phyloP scores from a whole-genome alignment of 768 basidiomycete genomes.

The Phanerochaete sordida region DNA sequence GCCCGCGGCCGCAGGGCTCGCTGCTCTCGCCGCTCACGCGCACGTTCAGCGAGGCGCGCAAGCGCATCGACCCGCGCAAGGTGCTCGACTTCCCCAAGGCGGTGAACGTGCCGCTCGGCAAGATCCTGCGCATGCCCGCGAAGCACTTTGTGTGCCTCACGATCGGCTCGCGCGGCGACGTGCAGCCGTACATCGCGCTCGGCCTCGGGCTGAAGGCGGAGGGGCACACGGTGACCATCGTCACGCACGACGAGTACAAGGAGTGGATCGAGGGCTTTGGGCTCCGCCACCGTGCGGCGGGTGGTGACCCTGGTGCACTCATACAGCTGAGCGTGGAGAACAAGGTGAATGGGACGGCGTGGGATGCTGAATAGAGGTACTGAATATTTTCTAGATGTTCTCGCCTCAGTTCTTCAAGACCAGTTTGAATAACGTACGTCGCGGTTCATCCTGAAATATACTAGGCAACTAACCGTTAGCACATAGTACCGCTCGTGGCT shows the following conservation, averaged over 20 bases:
- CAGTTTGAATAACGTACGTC: slow-evolving; percentile 47
- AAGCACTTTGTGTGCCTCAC: slow-evolving; percentile 61
- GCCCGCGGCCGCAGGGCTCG: slow-evolving; percentile 19
- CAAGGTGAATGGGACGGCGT: slow-evolving; percentile 29
- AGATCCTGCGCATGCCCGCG: slow-evolving; percentile 28
- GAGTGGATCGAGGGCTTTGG: slow-evolving; percentile 59
- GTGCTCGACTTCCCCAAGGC: slow-evolving; percentile 37
- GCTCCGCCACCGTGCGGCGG: slow-evolving; percentile 56
- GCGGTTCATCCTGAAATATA: background rate
- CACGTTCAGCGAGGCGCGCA: slow-evolving; percentile 29
- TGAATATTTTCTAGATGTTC: slow-evolving; percentile 72
- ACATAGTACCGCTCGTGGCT: slow-evolving; percentile 60
- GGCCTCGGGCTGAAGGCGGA: slow-evolving; percentile 35
- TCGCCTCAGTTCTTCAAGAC: slow-evolving; percentile 70
- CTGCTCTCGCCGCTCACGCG: slow-evolving; percentile 46
- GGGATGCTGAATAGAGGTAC: background rate
- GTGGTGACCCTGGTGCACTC: slow-evolving; percentile 64
- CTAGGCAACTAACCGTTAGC: background rate
- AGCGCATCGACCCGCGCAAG: slow-evolving; percentile 27
- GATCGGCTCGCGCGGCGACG: slow-evolving; percentile 58
- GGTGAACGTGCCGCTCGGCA: slow-evolving; percentile 42
- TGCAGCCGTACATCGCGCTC: slow-evolving; percentile 49
- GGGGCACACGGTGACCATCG: slow-evolving; percentile 44
- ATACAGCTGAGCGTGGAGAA: slow-evolving; percentile 59
- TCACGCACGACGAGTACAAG: slow-evolving; percentile 47